Evolutionary conservation across 2,329 filamentous ascomycete genomes (phyloP), one percentile per base, ranked within the genome.

Genomic region (Colletotrichum karsti): DNA sequence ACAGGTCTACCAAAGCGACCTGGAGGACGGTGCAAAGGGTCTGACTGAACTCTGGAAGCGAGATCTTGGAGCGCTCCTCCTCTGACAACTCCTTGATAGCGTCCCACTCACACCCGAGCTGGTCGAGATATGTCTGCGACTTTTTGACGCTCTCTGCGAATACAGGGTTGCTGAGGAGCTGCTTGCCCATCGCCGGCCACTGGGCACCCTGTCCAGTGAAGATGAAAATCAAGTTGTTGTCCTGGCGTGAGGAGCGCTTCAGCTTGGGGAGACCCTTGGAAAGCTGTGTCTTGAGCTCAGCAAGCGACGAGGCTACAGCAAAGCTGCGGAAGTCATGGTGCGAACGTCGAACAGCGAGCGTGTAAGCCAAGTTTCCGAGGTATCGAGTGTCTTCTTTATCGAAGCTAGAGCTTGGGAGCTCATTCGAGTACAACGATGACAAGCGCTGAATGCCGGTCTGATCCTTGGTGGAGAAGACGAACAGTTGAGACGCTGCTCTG

Each of bases 21-120:
- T 85, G 83, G 0, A 86, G 24, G 0, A 81, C 80, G 0, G 82
- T 83, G 28, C 77, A 83, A 1, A 81, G 30, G 0, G 83, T 77
- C 57, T 85, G 83, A 9, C 74, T 75, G 10, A 39, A 35, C 15
- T 13, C 26, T 15, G 63, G 42, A 5, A 24, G 4, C n/a, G 50
- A 18, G 35, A 67, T 77, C 4, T 70, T 63, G 6, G 41, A 20
- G n/a, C 9, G n/a, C 20, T 69, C 53, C 0, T 24, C 39, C 46
- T 74, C 75, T 12, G 75, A 66, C 2, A 75, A 61, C 7, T 63
- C 69, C 1, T 71, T 35, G 0, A 77, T 70, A 1, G 79, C 56
- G n/a, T 72, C 53, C 22, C 70, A 63, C 7, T 72, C 69, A n/a
- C 28, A 35, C 20, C 58, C 44, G 6, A 61, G 13, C 2, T 62